Evolutionary conservation across 805 yeast genomes (phyloP).

Genomic region (Ogataea kodamae): DNA sequence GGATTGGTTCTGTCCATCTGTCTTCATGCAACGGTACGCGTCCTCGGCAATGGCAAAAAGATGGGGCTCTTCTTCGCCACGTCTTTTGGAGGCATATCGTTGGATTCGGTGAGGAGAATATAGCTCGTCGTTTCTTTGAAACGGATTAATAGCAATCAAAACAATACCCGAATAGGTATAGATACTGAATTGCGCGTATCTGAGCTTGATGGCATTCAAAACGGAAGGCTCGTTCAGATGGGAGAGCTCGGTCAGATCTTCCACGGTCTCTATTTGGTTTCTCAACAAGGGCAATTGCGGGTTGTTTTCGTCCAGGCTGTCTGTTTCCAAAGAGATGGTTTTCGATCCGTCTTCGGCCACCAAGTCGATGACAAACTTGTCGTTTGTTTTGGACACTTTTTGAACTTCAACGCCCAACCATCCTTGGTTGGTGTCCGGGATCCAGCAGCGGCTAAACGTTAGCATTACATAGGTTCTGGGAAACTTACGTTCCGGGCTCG

Average conservation of each 20-base stretch:
- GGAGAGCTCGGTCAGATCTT: constrained; percentile 88
- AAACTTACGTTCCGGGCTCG: constrained; percentile 53
- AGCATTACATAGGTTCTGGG: constrained; percentile 1
- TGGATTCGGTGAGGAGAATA: constrained; percentile 92
- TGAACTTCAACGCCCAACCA: constrained; percentile 71
- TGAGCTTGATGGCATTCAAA: constrained; percentile 82
- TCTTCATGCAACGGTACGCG: constrained; percentile 91
- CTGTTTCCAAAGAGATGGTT: constrained; percentile 47
- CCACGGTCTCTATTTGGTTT: constrained; percentile 92
- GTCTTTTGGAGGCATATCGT: constrained; percentile 86
- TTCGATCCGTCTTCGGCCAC: constrained; percentile 48
- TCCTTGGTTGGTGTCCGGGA: constrained; percentile 67
- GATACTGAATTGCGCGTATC: constrained; percentile 86
- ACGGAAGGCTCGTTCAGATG: constrained; percentile 96
- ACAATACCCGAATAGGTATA: constrained; percentile 97
- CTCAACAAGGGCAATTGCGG: constrained; percentile 71
- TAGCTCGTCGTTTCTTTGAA: constrained; percentile 85
- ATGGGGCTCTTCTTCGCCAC: constrained; percentile 97
- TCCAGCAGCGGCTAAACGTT: constrained; percentile 66
- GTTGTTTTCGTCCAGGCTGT: constrained; percentile 47
- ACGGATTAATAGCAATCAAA: constrained; percentile 93
- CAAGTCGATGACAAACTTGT: constrained; percentile 48
- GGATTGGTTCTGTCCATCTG: constrained; percentile 83
- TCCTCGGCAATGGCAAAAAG: constrained; percentile 97
- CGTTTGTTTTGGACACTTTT: constrained; percentile 38